These are phyloP conservation scores for Gamarada debralockiae DNA, from an alignment of 495 filamentous ascomycete genomes.

Conservation along the genomic window DNA sequence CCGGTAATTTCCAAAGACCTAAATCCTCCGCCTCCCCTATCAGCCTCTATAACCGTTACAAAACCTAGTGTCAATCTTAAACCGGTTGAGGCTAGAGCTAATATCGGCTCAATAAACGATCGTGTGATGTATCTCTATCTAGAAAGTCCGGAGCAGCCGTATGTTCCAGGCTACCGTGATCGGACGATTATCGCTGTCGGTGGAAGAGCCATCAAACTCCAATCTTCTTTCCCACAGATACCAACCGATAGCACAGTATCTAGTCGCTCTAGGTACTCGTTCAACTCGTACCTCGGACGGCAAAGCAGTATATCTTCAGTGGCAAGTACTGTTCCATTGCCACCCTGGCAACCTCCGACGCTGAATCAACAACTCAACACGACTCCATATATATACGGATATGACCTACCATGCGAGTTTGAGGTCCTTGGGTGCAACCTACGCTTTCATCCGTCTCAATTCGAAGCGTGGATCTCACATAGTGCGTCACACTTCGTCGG, in stretches of 20 bases:
- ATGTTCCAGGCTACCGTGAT: not conserved
- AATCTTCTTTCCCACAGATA: not conserved
- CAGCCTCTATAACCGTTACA: not conserved
- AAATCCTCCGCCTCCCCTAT: not conserved
- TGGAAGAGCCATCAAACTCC: not conserved
- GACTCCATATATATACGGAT: not conserved
- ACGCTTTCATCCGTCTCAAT: conserved; percentile 29
- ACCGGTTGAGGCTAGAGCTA: not conserved
- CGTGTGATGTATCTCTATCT: too few species aligned
- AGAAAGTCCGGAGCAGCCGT: too few species aligned
- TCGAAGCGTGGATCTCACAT: conserved; percentile 36
- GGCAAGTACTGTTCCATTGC: not conserved
- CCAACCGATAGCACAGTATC: not conserved
- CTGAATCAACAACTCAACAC: not conserved
- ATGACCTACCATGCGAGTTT: conserved; percentile 7
- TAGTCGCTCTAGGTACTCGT: not conserved
- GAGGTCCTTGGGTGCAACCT: not conserved
- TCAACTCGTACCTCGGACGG: not conserved
- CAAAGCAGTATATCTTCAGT: not conserved
- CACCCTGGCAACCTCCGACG: not conserved
- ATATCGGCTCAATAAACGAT: not conserved
- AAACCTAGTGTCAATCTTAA: not conserved
- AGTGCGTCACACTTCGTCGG: conserved; percentile 28
- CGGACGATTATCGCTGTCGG: too few species aligned
- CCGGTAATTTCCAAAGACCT: not conserved